These are phyloP conservation scores for Blastobotrys aristatus DNA, from an alignment of 1,139 yeast species.

Conservation along the genomic window DNA sequence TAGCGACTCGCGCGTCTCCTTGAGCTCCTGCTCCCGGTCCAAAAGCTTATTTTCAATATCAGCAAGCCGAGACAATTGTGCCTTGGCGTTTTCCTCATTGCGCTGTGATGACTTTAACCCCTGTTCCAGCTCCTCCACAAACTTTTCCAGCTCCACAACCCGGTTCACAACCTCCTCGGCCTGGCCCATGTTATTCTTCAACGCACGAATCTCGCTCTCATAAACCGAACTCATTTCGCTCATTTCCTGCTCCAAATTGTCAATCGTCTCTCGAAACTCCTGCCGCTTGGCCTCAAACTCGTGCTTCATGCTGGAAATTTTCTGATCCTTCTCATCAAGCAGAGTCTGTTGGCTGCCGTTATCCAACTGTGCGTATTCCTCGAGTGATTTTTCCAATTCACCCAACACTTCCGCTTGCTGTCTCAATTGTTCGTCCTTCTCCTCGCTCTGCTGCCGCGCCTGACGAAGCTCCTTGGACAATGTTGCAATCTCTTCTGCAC, in stretches of 20 bases:
- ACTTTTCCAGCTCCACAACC: slow-evolving; percentile 23
- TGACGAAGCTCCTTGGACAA: slow-evolving; percentile 22
- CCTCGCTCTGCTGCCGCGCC: slow-evolving; percentile 18
- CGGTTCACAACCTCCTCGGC: slow-evolving; percentile 22
- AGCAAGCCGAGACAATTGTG: slow-evolving; percentile 27
- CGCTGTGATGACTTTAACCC: slow-evolving; percentile 23
- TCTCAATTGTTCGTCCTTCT: slow-evolving; percentile 26
- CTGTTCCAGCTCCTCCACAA: slow-evolving; percentile 25
- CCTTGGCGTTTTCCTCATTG: slow-evolving; percentile 27
- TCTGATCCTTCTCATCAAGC: slow-evolving; percentile 29
- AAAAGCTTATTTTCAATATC: slow-evolving; percentile 32
- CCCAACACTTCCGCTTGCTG: slow-evolving; percentile 28
- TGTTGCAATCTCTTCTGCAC: slow-evolving; percentile 16
- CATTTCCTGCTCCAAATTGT: slow-evolving; percentile 30
- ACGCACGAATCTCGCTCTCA: slow-evolving; percentile 25
- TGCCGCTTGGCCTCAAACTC: slow-evolving; percentile 32
- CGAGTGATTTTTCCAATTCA: slow-evolving; percentile 30
- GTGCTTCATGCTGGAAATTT: slow-evolving; percentile 25
- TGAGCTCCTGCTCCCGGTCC: slow-evolving; percentile 31
- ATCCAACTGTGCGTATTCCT: slow-evolving; percentile 30
- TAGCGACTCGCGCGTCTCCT: slow-evolving; percentile 27
- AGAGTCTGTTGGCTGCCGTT: slow-evolving; percentile 12
- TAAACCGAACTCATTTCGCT: slow-evolving; percentile 28
- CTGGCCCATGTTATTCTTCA: slow-evolving; percentile 25
- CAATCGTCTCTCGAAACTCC: slow-evolving; percentile 33